A percentile compares a stretch with the other conserved stretches of the same genome.
These are phyloP conservation scores for Xerocomellus amylosporus DNA, from an alignment of 768 basidiomycete species.

Conservation along the genomic window DNA sequence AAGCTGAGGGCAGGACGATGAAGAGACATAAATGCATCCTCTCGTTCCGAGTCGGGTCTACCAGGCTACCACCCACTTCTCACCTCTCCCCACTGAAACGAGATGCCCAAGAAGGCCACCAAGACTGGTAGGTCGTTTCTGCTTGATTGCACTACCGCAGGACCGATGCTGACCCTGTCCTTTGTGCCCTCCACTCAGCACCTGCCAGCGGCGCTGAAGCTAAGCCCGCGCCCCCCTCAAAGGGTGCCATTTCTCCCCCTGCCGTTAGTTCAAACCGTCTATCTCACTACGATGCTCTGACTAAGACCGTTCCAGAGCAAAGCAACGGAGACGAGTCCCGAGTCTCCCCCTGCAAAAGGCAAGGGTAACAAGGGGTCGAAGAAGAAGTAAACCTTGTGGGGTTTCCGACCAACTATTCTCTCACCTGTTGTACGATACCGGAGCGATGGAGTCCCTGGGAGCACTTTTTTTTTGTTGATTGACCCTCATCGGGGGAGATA, in stretches of 20 bases:
- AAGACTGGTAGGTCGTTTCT: conserved; percentile 24
- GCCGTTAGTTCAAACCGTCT: conserved; percentile 7
- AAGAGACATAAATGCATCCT: conserved; percentile 21
- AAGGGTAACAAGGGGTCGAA: conserved; percentile 28
- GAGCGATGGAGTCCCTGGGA: conserved; percentile 1
- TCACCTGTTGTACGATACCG: conserved; percentile 1
- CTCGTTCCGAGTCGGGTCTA: not conserved
- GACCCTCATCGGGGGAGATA: not conserved
- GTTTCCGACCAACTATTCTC: not conserved
- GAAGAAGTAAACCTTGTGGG: conserved; percentile 26
- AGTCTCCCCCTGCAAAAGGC: conserved; percentile 28
- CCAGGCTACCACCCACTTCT: not conserved
- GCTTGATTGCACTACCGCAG: conserved; percentile 8
- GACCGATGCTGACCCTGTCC: conserved; percentile 16
- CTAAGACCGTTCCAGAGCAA: conserved; percentile 19
- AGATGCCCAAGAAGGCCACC: conserved; percentile 24
- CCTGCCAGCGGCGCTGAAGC: conserved; percentile 5
- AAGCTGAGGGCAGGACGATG: conserved; percentile 30
- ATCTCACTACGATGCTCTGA: not conserved
- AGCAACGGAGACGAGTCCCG: conserved; percentile 13
- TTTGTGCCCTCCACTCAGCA: not conserved
- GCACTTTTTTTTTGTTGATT: not conserved
- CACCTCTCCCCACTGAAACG: conserved; percentile 7
- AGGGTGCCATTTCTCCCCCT: conserved; percentile 17
- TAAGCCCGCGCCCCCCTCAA: conserved; percentile 22